A percentile compares a stretch with the other conserved stretches of the same genome.
Conservation (phyloP, 2,329 filamentous ascomycete species). For the Aspergillus candidus region DNA sequence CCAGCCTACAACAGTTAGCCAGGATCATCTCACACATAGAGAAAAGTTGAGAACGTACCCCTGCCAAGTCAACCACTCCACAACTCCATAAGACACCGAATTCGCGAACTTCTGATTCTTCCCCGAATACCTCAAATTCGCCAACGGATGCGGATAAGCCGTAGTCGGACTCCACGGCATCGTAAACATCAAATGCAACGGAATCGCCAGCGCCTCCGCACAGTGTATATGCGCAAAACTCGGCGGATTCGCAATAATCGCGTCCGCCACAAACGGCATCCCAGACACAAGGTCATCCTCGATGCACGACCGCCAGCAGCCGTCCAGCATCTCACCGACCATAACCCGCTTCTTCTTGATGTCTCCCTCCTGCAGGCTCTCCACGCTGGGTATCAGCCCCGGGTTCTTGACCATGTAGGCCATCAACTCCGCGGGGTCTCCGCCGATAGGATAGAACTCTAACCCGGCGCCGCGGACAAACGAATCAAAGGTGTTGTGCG, state of each 20-base stretch:
- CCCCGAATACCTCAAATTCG: constrained; percentile 38
- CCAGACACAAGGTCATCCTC: constrained; percentile 23
- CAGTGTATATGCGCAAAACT: constrained; percentile 50
- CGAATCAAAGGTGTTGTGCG: constrained; percentile 49
- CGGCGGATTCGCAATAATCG: constrained; percentile 51
- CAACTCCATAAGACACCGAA: constrained; percentile 43
- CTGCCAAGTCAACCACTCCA: constrained; percentile 48
- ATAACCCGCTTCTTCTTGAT: constrained; percentile 26
- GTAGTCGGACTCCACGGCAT: constrained; percentile 47
- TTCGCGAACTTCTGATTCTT: constrained; percentile 35
- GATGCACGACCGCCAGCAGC: constrained; percentile 38
- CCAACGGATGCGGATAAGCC: constrained; percentile 46
- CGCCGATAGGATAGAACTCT: constrained; percentile 55
- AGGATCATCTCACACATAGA: background rate
- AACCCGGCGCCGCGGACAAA: constrained; percentile 50
- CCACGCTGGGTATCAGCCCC: constrained; percentile 35
- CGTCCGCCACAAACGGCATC: constrained; percentile 48
- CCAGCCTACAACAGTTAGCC: constrained; percentile 24
- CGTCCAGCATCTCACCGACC: constrained; percentile 35
- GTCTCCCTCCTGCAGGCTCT: constrained; percentile 32
- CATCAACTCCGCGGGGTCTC: constrained; percentile 50
- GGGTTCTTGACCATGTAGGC: constrained; percentile 49
- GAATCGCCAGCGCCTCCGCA: constrained; percentile 45
- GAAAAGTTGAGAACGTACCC: constrained; percentile 28
- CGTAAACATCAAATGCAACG: constrained; percentile 49